phyloP scores from a whole-genome alignment of 257 asterid genomes.

The Petunia secreta region DNA sequence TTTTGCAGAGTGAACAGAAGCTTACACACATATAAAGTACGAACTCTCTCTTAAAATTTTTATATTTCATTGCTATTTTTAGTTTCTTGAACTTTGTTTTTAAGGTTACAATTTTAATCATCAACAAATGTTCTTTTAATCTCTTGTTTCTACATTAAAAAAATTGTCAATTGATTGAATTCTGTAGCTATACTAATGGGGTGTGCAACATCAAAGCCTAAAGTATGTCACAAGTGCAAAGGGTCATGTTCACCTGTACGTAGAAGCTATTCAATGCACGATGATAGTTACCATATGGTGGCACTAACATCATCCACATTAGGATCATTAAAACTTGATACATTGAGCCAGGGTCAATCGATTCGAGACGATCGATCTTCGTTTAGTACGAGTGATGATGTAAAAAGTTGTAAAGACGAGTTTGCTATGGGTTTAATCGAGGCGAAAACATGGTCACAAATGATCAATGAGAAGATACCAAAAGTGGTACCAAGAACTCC shows the following conservation, averaged over 20 bases:
- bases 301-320: constrained; percentile 86
- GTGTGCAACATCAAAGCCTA: constrained; percentile 72
- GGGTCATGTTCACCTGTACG: constrained; percentile 61
- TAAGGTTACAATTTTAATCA: constrained; percentile 38
- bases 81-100: constrained; percentile 28
- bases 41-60: not conserved
- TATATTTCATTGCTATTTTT: not conserved
- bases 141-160: constrained; percentile 32
- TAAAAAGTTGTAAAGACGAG: constrained; percentile 46
- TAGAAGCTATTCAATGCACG: constrained; percentile 77
- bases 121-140: constrained; percentile 53
- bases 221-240: constrained; percentile 69
- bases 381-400: constrained; percentile 14
- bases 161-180: not conserved
- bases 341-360: constrained; percentile 33
- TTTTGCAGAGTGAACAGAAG: constrained; percentile 35
- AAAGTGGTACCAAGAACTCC: constrained; percentile 61
- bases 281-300: constrained; percentile 61
- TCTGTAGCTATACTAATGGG: constrained; percentile 55
- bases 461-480: constrained; percentile 66
- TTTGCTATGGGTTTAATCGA: constrained; percentile 77
- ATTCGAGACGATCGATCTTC: constrained; percentile 35
- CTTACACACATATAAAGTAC: not conserved
- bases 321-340: constrained; percentile 78
- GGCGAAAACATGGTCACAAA: constrained; percentile 76